Conservation (phyloP, 257 asterid species). For the Solanum neorickii region DNA sequence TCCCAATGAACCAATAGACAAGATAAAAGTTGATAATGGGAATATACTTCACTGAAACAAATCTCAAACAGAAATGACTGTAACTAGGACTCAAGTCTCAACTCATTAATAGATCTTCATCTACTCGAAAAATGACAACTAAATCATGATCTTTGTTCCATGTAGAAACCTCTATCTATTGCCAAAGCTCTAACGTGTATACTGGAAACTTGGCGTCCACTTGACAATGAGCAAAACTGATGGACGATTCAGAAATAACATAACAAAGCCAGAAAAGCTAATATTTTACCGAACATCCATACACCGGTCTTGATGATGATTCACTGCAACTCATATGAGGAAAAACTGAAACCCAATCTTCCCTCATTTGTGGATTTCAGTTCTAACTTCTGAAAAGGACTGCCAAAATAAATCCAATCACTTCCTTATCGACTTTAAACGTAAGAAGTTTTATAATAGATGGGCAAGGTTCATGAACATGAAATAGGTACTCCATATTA, state of each 20-base stretch:
- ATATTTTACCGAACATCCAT: background rate
- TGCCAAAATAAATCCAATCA: slow-evolving; percentile 25
- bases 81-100: background rate
- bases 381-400: slow-evolving; percentile 95
- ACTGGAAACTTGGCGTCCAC: background rate
- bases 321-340: slow-evolving; percentile 81
- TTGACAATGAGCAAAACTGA: background rate
- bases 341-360: slow-evolving; percentile 73
- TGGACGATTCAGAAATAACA: background rate
- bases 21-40: background rate
- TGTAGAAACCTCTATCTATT: background rate
- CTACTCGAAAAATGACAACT: background rate
- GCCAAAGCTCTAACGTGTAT: background rate
- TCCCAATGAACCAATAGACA: background rate
- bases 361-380: slow-evolving; percentile 76
- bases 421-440: background rate
- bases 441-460: background rate
- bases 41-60: background rate
- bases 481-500: background rate
- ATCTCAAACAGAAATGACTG: background rate
- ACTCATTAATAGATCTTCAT: background rate
- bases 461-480: background rate
- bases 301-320: background rate
- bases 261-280: background rate
- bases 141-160: background rate